Conservation (phyloP, 2,329 filamentous ascomycete genomes). For the Colletotrichum cereale region DNA sequence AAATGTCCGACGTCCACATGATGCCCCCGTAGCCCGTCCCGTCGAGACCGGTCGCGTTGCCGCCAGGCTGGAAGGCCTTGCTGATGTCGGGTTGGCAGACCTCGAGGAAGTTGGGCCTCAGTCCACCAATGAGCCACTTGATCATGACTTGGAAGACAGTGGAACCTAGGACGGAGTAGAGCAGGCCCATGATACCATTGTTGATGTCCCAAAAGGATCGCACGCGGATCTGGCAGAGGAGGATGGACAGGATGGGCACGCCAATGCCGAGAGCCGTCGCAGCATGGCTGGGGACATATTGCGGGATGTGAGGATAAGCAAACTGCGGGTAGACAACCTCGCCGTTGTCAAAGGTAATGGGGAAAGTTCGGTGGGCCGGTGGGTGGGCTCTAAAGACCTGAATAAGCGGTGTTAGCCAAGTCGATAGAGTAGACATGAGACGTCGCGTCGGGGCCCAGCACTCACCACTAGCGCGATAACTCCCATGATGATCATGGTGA, state of each 20-base stretch:
- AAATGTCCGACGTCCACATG: conserved; percentile 78
- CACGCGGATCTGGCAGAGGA: conserved; percentile 75
- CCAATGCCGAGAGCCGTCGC: conserved; percentile 75
- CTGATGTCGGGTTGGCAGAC: conserved; percentile 74
- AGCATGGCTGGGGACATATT: conserved; percentile 78
- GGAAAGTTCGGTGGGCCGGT: conserved; percentile 75
- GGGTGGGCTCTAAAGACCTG: conserved; percentile 74
- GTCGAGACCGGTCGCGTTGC: conserved; percentile 57
- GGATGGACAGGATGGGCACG: conserved; percentile 74
- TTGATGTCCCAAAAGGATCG: conserved; percentile 78
- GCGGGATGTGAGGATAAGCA: conserved; percentile 76
- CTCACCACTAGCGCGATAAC: conserved; percentile 76
- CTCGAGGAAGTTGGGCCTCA: conserved; percentile 78
- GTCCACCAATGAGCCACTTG: conserved; percentile 80
- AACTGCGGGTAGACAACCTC: conserved; percentile 78
- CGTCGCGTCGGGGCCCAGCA: neutral
- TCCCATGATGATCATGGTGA: conserved; percentile 77
- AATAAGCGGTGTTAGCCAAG: conserved; percentile 4
- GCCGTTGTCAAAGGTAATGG: conserved; percentile 74
- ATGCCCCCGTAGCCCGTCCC: conserved; percentile 67
- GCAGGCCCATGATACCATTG: conserved; percentile 76
- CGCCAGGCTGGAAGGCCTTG: conserved; percentile 56
- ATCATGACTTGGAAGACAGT: conserved; percentile 82
- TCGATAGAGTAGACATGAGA: conserved; percentile 45
- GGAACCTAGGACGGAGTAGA: conserved; percentile 77